Percentiles rank a stretch among this genome's conserved stretches.
phyloP scores from a whole-genome alignment of 2,329 filamentous ascomycete species.

The Cladophialophora chaetospira region DNA sequence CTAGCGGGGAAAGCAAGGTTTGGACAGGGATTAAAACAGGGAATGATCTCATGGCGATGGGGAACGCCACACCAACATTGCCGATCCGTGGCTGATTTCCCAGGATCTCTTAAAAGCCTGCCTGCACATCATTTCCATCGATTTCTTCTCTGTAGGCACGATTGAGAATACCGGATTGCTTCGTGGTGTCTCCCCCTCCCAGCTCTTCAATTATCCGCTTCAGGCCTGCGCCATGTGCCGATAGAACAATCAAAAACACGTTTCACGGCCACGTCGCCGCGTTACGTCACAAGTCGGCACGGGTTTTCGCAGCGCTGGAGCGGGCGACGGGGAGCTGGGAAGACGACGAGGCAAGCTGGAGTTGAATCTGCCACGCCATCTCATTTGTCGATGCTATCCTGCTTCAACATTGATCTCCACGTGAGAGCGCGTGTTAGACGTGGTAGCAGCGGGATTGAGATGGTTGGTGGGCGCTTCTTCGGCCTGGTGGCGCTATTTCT shows the following conservation, averaged over 20 bases:
- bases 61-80: slow-evolving; percentile 17
- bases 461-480: slow-evolving; percentile 33
- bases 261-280: slow-evolving; percentile 2
- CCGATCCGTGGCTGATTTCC: slow-evolving; percentile 13
- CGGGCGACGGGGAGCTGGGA: slow-evolving; percentile 15
- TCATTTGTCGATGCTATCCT: slow-evolving; percentile 8
- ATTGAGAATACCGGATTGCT: slow-evolving; percentile 21
- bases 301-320: slow-evolving; percentile 1
- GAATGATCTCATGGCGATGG: slow-evolving; percentile 18
- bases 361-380: slow-evolving; percentile 11
- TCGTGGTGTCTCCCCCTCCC: slow-evolving; percentile 26
- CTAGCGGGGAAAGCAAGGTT: too few species aligned
- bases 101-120: slow-evolving; percentile 21
- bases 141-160: slow-evolving; percentile 21
- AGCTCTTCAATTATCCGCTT: background rate
- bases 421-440: slow-evolving; percentile 31
- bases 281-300: slow-evolving; percentile 15
- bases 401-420: slow-evolving; percentile 22
- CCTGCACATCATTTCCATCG: slow-evolving; percentile 1
- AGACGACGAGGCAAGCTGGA: slow-evolving; percentile 24
- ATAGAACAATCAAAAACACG: background rate
- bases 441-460: slow-evolving; percentile 18
- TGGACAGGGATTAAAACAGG: slow-evolving; percentile 13
- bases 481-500: slow-evolving; percentile 31
- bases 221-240: slow-evolving; percentile 4